Percentiles rank a stretch among this genome's conserved stretches.
phyloP scores from a whole-genome alignment of 2,329 filamentous ascomycete genomes.

The Pleomassaria siparia region DNA sequence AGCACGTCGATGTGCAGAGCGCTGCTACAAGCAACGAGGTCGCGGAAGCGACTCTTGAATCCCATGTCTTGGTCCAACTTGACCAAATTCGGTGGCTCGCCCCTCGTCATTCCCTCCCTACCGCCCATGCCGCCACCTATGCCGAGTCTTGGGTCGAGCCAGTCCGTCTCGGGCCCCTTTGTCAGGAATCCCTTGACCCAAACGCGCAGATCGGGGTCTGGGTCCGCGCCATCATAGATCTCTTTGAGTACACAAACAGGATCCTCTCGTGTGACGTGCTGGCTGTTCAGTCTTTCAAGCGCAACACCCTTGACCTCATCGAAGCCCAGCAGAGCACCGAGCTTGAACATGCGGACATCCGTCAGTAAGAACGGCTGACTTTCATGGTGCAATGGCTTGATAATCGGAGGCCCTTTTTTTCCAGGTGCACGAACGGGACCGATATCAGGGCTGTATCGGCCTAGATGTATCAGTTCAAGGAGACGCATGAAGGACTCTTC shows the following conservation, averaged over 20 bases:
- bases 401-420: constrained; percentile 25
- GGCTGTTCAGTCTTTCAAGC: constrained; percentile 34
- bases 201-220: constrained; percentile 20
- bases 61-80: constrained; percentile 23
- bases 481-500: constrained; percentile 36
- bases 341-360: constrained; percentile 34
- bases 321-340: constrained; percentile 39
- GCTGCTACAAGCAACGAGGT: constrained; percentile 16
- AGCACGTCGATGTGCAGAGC: constrained; percentile 25
- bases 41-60: constrained; percentile 16
- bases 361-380: constrained; percentile 18
- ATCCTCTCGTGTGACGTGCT: constrained; percentile 36
- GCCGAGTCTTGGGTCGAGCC: neutral
- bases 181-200: constrained; percentile 28
- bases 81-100: constrained; percentile 22
- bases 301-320: constrained; percentile 39
- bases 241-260: constrained; percentile 38
- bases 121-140: neutral
- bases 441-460: constrained; percentile 26
- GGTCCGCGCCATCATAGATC: constrained; percentile 34
- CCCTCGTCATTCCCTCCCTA: neutral
- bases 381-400: constrained; percentile 13
- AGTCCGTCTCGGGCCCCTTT: constrained; percentile 3
- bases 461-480: constrained; percentile 33
- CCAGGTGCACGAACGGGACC: constrained; percentile 9